Conservation (phyloP, 495 filamentous ascomycete genomes). For the Cercophora newfieldiana region DNA sequence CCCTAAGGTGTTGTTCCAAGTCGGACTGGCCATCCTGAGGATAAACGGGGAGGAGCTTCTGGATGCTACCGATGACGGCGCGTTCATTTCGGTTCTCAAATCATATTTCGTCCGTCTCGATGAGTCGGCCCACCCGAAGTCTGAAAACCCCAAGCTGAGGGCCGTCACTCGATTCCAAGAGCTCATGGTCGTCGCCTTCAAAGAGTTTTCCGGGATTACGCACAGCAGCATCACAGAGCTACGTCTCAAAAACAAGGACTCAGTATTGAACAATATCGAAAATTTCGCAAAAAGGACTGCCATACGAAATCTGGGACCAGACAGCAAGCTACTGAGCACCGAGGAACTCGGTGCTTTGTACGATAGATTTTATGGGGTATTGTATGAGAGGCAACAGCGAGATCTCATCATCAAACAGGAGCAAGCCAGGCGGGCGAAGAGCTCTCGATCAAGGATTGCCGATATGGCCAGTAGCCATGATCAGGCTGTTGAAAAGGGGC, state of each 20-base stretch:
- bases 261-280: slow-evolving; percentile 90
- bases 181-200: slow-evolving; percentile 97
- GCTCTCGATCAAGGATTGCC: slow-evolving; percentile 55
- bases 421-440: slow-evolving; percentile 61
- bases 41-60: slow-evolving; percentile 96
- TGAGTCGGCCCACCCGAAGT: slow-evolving; percentile 92
- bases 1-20: slow-evolving; percentile 94
- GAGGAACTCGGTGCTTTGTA: slow-evolving; percentile 88
- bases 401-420: slow-evolving; percentile 76
- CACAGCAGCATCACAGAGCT: slow-evolving; percentile 88
- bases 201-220: slow-evolving; percentile 93
- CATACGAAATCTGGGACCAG: slow-evolving; percentile 91
- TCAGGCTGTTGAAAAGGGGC: slow-evolving; percentile 64
- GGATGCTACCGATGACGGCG: slow-evolving; percentile 93
- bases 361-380: slow-evolving; percentile 84
- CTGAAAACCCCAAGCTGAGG: slow-evolving; percentile 87
- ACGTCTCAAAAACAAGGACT: slow-evolving; percentile 86
- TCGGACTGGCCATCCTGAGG: slow-evolving; percentile 92
- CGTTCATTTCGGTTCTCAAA: slow-evolving; percentile 95
- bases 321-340: slow-evolving; percentile 82
- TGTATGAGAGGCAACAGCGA: slow-evolving; percentile 88
- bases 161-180: slow-evolving; percentile 96
- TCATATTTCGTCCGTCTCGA: slow-evolving; percentile 90
- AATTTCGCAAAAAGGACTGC: slow-evolving; percentile 95
- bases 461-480: slow-evolving; percentile 44